Percentiles rank a stretch among this genome's conserved stretches.
phyloP scores from a whole-genome alignment of 2,329 filamentous ascomycete species.

The Onygenales sp. region DNA sequence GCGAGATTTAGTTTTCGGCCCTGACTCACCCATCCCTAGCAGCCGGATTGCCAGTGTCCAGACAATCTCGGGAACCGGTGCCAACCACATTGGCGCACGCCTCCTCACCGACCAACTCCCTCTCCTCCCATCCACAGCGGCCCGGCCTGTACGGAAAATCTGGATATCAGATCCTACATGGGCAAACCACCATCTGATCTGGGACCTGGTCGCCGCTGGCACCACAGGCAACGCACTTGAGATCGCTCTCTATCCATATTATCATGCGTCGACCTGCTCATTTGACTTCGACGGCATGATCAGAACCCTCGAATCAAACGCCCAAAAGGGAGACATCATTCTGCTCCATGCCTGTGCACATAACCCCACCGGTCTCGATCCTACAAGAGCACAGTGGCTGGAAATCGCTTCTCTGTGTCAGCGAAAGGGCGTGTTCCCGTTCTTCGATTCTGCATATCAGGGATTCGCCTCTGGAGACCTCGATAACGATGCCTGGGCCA shows the following conservation, averaged over 20 bases:
- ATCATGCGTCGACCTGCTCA: conserved; percentile 51
- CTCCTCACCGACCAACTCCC: conserved; percentile 85
- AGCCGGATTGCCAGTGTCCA: conserved; percentile 60
- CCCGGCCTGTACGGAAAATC: conserved; percentile 45
- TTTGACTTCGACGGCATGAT: conserved; percentile 51
- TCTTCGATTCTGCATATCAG: conserved; percentile 97
- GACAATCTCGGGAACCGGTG: conserved; percentile 92
- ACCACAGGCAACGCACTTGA: conserved; percentile 69
- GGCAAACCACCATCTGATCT: conserved; percentile 97
- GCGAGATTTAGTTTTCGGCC: conserved; percentile 77
- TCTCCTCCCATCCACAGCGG: background rate
- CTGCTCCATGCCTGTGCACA: conserved; percentile 92
- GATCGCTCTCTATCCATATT: conserved; percentile 83
- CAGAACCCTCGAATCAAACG: conserved; percentile 75
- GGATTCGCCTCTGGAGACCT: conserved; percentile 91
- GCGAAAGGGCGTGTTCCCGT: conserved; percentile 80
- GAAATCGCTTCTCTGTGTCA: conserved; percentile 70
- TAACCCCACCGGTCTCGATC: conserved; percentile 95
- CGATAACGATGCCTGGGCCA: conserved; percentile 72
- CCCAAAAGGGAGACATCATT: conserved; percentile 71
- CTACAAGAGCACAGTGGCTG: conserved; percentile 85
- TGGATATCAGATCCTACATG: conserved; percentile 94
- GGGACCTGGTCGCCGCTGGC: conserved; percentile 42
- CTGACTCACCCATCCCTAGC: conserved; percentile 17
- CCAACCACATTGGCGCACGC: conserved; percentile 80